Conservation (phyloP, 2,329 filamentous ascomycete genomes). For the Exophiala mesophila region DNA sequence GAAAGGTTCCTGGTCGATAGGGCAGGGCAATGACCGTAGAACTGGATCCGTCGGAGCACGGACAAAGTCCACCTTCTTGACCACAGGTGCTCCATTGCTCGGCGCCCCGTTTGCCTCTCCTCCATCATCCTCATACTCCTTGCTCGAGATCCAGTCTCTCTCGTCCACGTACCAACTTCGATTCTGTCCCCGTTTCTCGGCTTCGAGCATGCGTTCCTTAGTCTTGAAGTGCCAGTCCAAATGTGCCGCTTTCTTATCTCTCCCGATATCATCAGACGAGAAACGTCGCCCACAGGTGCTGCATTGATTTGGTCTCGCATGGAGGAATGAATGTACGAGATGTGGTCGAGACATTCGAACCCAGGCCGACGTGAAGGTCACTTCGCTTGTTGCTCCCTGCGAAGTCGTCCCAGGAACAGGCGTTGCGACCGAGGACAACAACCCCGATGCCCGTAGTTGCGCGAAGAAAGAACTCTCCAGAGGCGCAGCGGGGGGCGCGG, state of each 20-base stretch:
- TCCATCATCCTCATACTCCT: slow-evolving; percentile 68
- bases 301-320: slow-evolving; percentile 78
- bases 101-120: slow-evolving; percentile 39
- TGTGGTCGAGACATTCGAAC: slow-evolving; percentile 74
- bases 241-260: slow-evolving; percentile 80
- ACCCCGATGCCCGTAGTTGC: slow-evolving; percentile 62
- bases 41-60: slow-evolving; percentile 74
- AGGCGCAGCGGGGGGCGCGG: slow-evolving; percentile 36
- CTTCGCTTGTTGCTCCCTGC: slow-evolving; percentile 21
- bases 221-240: slow-evolving; percentile 98
- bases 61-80: slow-evolving; percentile 66
- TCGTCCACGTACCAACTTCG: slow-evolving; percentile 94
- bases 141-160: slow-evolving; percentile 83
- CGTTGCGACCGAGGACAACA: slow-evolving; percentile 50
- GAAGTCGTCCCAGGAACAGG: slow-evolving; percentile 38
- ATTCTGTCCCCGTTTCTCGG: slow-evolving; percentile 78
- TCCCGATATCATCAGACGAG: slow-evolving; percentile 68
- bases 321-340: slow-evolving; percentile 69
- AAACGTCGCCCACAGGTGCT: slow-evolving; percentile 90
- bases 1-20: slow-evolving; percentile 94
- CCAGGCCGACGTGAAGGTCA: slow-evolving; percentile 57
- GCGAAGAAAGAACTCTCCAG: slow-evolving; percentile 60
- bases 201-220: slow-evolving; percentile 81
- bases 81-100: slow-evolving; percentile 35
- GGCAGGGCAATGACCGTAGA: slow-evolving; percentile 72